Percentiles rank a stretch among this genome's conserved stretches.
Conservation (phyloP, 192 early-diverging fungal genomes). For the Backusella mclennaniae region DNA sequence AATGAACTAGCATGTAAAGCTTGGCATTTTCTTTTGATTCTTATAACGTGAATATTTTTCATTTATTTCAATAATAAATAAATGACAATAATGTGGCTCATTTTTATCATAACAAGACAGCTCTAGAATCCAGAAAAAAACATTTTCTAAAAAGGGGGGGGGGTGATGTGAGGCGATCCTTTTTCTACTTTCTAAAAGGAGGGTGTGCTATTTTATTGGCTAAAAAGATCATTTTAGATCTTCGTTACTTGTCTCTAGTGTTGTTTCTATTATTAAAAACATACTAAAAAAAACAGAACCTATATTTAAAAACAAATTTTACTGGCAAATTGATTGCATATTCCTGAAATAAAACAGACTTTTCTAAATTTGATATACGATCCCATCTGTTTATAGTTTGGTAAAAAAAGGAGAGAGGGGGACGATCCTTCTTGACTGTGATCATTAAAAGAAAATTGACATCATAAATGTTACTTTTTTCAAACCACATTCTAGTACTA, state of each 20-base stretch:
- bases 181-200: not conserved
- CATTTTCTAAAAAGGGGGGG: not conserved
- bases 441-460: not conserved
- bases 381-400: not conserved
- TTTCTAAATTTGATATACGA: not conserved
- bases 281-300: not conserved
- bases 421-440: not conserved
- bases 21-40: not conserved
- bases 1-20: not conserved
- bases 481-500: not conserved
- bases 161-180: not conserved
- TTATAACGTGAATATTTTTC: not conserved
- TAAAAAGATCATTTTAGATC: slow-evolving; percentile 6
- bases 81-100: not conserved
- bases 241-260: not conserved
- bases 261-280: not conserved
- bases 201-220: not conserved
- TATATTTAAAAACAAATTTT: not conserved
- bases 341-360: not conserved
- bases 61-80: not conserved
- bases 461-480: not conserved
- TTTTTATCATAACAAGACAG: not conserved
- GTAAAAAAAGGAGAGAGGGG: not conserved
- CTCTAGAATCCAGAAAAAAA: slow-evolving; percentile 10
- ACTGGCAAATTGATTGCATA: not conserved